These are phyloP conservation scores for Thalassiosira exigua DNA, from an alignment of 352 stramenopile genomes.

Conservation along the genomic window DNA sequence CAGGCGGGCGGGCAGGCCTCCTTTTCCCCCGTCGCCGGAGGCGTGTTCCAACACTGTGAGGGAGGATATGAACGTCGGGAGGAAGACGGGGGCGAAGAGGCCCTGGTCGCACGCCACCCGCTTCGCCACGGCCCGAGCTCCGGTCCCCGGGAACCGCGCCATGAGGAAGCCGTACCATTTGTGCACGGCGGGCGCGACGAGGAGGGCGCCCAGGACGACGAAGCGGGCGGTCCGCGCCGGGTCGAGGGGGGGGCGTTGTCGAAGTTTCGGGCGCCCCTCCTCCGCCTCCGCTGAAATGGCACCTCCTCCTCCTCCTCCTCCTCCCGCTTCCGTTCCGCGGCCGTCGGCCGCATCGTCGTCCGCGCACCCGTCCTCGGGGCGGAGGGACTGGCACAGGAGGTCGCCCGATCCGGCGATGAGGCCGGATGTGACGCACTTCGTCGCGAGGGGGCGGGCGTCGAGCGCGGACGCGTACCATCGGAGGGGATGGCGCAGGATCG, in stretches of 20 bases:
- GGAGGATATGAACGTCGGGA: slow-evolving; percentile 64
- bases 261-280: background rate
- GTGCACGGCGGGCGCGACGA: slow-evolving; percentile 73
- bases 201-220: slow-evolving; percentile 57
- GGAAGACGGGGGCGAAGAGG: slow-evolving; percentile 71
- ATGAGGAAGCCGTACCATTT: slow-evolving; percentile 74
- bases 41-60: slow-evolving; percentile 71
- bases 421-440: slow-evolving; percentile 74
- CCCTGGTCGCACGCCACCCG: slow-evolving; percentile 73
- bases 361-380: slow-evolving; percentile 5
- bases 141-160: slow-evolving; percentile 51
- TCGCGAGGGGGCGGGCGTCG: slow-evolving; percentile 66
- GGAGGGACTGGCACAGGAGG: slow-evolving; percentile 69
- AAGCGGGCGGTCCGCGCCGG: slow-evolving; percentile 62
- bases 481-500: slow-evolving; percentile 30
- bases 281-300: no score
- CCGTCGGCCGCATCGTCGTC: background rate
- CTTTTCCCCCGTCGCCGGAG: slow-evolving; percentile 1
- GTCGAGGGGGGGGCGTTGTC: slow-evolving; percentile 16
- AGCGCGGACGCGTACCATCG: slow-evolving; percentile 72
- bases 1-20: slow-evolving; percentile 27
- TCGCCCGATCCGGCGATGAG: slow-evolving; percentile 74
- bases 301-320: background rate
- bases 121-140: slow-evolving; percentile 34
- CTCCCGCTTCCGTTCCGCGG: no score